Percentiles rank a stretch among this genome's conserved stretches.
Evolutionary conservation across 1,139 yeast genomes (phyloP).

Genomic region (Tardiomyces blankii): DNA sequence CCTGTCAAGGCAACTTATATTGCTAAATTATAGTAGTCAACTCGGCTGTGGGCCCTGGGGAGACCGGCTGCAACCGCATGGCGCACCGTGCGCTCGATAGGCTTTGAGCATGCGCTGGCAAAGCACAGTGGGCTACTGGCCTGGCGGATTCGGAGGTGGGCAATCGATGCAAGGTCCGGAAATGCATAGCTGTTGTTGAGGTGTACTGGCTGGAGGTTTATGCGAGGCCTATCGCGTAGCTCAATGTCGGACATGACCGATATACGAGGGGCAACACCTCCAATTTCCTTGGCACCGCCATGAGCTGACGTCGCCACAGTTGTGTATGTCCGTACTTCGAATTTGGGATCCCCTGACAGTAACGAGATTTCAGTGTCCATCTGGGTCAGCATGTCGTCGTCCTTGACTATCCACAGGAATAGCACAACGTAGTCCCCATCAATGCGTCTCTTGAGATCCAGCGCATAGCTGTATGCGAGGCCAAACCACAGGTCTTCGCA

Average conservation of each 20-base stretch:
- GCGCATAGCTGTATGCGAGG: background rate
- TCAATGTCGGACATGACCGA: background rate
- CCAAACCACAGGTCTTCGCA: background rate
- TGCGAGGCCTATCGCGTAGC: background rate
- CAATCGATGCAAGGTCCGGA: background rate
- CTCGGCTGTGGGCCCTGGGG: background rate
- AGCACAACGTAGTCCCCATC: background rate
- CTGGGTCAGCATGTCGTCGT: background rate
- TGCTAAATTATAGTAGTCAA: background rate
- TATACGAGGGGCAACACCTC: background rate
- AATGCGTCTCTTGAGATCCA: background rate
- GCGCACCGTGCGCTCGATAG: background rate
- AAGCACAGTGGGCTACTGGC: background rate
- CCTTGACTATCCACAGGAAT: background rate
- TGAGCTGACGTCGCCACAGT: background rate
- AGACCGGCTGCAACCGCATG: background rate
- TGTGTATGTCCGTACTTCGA: background rate
- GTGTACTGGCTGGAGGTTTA: background rate
- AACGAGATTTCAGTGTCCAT: background rate
- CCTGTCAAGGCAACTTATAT: too few relatives aligned
- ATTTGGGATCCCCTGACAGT: background rate
- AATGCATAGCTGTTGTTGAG: background rate
- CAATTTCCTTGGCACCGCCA: background rate
- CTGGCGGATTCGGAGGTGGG: background rate
- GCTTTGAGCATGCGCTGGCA: background rate